phyloP scores from a whole-genome alignment of 768 basidiomycete species.

The Mycena albidolilacea region DNA sequence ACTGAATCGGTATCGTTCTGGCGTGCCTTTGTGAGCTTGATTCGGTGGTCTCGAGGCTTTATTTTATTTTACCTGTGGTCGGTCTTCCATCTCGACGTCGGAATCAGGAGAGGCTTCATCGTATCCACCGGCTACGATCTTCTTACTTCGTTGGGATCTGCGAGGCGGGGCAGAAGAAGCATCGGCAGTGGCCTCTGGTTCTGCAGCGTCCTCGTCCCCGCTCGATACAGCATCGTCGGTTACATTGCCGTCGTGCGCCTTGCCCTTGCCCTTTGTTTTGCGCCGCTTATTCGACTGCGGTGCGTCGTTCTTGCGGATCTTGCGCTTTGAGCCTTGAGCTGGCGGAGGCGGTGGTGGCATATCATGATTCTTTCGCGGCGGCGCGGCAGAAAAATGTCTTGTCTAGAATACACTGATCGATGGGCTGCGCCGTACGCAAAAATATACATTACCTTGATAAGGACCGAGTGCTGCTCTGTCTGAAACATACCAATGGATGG shows the following conservation, averaged over 20 bases:
- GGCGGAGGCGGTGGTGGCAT: slow-evolving; percentile 15
- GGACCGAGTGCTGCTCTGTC: background rate
- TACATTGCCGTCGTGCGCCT: slow-evolving; percentile 42
- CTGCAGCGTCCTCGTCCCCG: slow-evolving; percentile 44
- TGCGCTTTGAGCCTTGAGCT: slow-evolving; percentile 35
- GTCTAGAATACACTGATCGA: slow-evolving; percentile 45
- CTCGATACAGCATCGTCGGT: slow-evolving; percentile 41
- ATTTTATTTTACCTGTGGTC: slow-evolving; percentile 25
- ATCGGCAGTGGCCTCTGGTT: slow-evolving; percentile 36
- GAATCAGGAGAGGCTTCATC: slow-evolving; percentile 42
- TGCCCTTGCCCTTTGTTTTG: slow-evolving; percentile 58
- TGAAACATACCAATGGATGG: background rate
- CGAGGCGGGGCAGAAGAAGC: slow-evolving; percentile 38
- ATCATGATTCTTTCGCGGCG: slow-evolving; percentile 36
- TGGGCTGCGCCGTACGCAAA: background rate
- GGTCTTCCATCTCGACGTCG: slow-evolving; percentile 37
- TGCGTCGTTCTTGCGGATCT: slow-evolving; percentile 42
- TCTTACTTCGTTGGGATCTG: slow-evolving; percentile 52
- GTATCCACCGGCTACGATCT: slow-evolving; percentile 43
- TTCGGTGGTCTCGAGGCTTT: slow-evolving; percentile 8
- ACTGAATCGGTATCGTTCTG: slow-evolving; percentile 19
- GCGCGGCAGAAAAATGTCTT: slow-evolving; percentile 55
- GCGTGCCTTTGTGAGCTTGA: slow-evolving; percentile 19
- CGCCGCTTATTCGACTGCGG: slow-evolving; percentile 47
- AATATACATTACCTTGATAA: slow-evolving; percentile 61